phyloP scores from a whole-genome alignment of 2,329 filamentous ascomycete genomes.

The Reticulascus tulasneorum region DNA sequence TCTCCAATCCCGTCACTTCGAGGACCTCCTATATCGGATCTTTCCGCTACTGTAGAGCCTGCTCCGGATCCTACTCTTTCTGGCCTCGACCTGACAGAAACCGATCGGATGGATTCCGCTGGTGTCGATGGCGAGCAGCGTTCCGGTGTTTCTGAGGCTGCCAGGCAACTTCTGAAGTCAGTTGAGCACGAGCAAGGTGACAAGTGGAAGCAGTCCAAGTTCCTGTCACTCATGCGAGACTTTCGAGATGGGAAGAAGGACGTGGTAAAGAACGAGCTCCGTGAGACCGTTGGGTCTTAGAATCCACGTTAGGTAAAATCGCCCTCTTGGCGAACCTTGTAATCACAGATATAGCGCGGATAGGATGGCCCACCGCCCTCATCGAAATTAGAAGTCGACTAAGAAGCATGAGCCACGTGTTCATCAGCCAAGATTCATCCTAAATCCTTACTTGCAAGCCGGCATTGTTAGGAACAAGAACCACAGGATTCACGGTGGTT shows the following conservation, averaged over 20 bases:
- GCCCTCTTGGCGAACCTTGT: slow-evolving; percentile 2
- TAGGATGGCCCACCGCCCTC: too few species aligned
- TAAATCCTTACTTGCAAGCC: not conserved
- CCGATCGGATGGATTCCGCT: too few species aligned
- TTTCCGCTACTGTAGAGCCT: too few species aligned
- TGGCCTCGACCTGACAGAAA: too few species aligned
- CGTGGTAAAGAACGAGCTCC: slow-evolving; percentile 37
- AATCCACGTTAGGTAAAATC: not conserved
- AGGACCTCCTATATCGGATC: too few species aligned
- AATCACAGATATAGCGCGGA: not conserved
- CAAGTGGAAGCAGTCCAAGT: slow-evolving; percentile 44
- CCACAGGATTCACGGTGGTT: too few species aligned
- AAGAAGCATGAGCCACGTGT: not conserved
- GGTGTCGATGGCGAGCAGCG: not conserved
- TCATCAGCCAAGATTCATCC: not conserved
- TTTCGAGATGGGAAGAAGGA: slow-evolving; percentile 41
- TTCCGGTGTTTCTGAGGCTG: slow-evolving; percentile 36
- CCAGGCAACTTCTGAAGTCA: slow-evolving; percentile 36
- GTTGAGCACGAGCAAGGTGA: slow-evolving; percentile 41
- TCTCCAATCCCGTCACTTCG: too few species aligned
- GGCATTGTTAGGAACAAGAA: too few species aligned
- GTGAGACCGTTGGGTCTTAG: slow-evolving; percentile 18
- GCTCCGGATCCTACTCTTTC: too few species aligned
- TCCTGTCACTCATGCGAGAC: slow-evolving; percentile 40
- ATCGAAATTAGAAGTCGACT: not conserved